A percentile compares a stretch with the other conserved stretches of the same genome.
Evolutionary conservation across 2,329 filamentous ascomycete species (phyloP).

Genomic region (Penicillium sp.): DNA sequence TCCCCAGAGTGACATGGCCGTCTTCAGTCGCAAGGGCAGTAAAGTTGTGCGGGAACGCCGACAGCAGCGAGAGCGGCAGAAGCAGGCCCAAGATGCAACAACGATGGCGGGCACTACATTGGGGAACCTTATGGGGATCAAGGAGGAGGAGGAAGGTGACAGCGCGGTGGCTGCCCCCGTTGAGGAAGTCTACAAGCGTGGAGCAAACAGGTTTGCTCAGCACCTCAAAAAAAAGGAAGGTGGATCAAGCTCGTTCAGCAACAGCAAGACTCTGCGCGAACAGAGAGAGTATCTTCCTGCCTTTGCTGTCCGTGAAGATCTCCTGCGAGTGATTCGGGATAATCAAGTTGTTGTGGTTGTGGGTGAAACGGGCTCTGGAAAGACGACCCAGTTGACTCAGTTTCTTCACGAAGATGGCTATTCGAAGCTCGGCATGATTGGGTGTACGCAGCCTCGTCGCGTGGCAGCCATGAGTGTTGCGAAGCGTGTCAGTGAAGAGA

Average conservation of each 20-base stretch:
- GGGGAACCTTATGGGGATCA: conserved; percentile 93
- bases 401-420: conserved; percentile 97
- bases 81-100: conserved; percentile 92
- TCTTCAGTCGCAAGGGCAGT: conserved; percentile 94
- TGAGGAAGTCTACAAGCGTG: conserved; percentile 66
- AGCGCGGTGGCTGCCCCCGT: conserved; percentile 77
- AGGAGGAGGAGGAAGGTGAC: conserved; percentile 77
- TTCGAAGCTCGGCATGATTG: conserved; percentile 82
- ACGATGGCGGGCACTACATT: conserved; percentile 88
- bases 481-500: conserved; percentile 96
- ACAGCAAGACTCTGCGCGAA: conserved; percentile 85
- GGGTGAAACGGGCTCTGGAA: conserved; percentile 94
- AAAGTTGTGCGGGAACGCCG: conserved; percentile 87
- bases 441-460: conserved; percentile 92
- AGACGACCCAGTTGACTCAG: conserved; percentile 96
- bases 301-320: conserved; percentile 92
- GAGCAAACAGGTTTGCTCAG: conserved; percentile 78
- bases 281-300: conserved; percentile 92
- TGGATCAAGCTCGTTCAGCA: conserved; percentile 84
- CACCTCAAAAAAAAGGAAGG: conserved; percentile 86
- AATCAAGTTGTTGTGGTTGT: conserved; percentile 98
- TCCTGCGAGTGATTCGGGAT: conserved; percentile 87
- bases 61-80: conserved; percentile 89
- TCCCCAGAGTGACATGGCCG: conserved; percentile 96
- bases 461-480: conserved; percentile 99